Evolutionary conservation across 2,329 filamentous ascomycete genomes (phyloP).

Genomic region (Cladosporium cucumerinum): DNA sequence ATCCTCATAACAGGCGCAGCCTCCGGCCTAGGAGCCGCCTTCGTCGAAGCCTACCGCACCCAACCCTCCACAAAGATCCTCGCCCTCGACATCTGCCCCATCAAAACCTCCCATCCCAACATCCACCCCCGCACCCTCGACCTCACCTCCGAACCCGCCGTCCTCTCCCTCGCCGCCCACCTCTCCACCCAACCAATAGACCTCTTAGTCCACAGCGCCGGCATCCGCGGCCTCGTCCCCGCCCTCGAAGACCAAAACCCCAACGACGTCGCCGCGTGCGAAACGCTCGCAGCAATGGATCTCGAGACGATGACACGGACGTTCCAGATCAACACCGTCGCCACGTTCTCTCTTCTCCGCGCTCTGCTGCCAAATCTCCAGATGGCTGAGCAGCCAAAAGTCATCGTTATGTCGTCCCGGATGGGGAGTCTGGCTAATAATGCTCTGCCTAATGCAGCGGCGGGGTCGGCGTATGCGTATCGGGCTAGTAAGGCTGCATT

Average conservation of each 20-base stretch:
- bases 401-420: conserved; percentile 43
- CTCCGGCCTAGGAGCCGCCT: conserved; percentile 38
- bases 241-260: conserved; percentile 26
- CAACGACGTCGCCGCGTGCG: conserved; percentile 39
- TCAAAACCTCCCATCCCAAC: conserved; percentile 21
- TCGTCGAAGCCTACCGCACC: conserved; percentile 29
- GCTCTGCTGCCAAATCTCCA: conserved; percentile 38
- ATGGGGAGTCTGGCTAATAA: conserved; percentile 46
- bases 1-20: conserved; percentile 39
- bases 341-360: conserved; percentile 41
- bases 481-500: conserved; percentile 47
- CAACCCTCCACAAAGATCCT: conserved; percentile 28
- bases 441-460: conserved; percentile 22
- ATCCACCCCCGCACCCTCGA: conserved; percentile 27
- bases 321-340: conserved; percentile 43
- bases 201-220: conserved; percentile 45
- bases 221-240: conserved; percentile 44
- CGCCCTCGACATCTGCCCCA: conserved; percentile 31
- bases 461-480: conserved; percentile 47
- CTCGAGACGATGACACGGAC: conserved; percentile 38
- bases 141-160: conserved; percentile 27
- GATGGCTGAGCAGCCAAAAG: conserved; percentile 28
- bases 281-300: conserved; percentile 42
- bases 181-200: conserved; percentile 32
- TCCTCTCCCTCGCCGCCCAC: conserved; percentile 22